phyloP scores from a whole-genome alignment of 192 early-diverging fungal genomes.

The Backusella psychrophila region DNA sequence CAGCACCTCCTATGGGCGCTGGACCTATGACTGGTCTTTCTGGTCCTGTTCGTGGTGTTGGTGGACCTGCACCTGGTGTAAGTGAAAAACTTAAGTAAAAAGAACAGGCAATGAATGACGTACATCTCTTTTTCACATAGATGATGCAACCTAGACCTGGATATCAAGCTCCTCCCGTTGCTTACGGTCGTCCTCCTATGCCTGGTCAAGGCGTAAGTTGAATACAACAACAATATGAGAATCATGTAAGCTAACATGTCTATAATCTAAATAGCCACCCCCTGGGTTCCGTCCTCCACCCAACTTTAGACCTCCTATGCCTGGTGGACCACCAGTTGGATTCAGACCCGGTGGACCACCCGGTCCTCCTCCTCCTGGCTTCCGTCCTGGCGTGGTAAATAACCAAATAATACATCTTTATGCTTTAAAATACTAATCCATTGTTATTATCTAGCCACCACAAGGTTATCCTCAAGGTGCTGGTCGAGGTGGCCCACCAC shows the following conservation, averaged over 20 bases:
- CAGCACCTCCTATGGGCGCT: constrained; percentile 40
- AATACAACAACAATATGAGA: neutral
- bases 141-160: constrained; percentile 87
- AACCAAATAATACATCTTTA: neutral
- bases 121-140: neutral
- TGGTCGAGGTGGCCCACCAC: constrained; percentile 37
- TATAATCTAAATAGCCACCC: constrained; percentile 49
- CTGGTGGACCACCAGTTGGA: constrained; percentile 61
- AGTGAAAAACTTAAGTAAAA: neutral
- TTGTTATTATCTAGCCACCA: constrained; percentile 9
- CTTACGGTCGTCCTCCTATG: constrained; percentile 68
- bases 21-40: constrained; percentile 62
- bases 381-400: constrained; percentile 43
- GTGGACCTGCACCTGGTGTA: constrained; percentile 81
- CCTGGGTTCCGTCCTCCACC: constrained; percentile 62
- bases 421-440: neutral
- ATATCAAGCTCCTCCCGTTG: constrained; percentile 68
- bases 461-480: constrained; percentile 39
- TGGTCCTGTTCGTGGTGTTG: constrained; percentile 94
- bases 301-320: constrained; percentile 49
- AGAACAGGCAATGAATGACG: neutral
- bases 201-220: constrained; percentile 54
- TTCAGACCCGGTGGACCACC: constrained; percentile 49
- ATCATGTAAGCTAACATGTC: constrained; percentile 34
- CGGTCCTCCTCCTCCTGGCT: constrained; percentile 51